A percentile compares a stretch with the other conserved stretches of the same genome.
phyloP scores from a whole-genome alignment of 1,139 yeast species.

The Saccharomyces hybrid region DNA sequence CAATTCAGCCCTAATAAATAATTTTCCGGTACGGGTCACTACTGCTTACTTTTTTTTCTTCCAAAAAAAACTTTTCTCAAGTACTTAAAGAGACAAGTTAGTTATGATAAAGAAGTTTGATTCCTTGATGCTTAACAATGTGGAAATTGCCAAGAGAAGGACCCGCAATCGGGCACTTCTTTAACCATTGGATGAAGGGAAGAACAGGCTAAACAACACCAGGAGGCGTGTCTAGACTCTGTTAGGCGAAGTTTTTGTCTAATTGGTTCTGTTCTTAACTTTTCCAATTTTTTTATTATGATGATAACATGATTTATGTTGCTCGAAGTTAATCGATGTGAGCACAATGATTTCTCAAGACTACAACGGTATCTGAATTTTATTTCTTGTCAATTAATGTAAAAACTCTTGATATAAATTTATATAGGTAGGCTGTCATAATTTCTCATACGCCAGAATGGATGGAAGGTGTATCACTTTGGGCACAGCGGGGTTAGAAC shows the following conservation, averaged over 20 bases:
- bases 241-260: background rate
- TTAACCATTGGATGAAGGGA: background rate
- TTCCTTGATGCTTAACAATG: too few relatives aligned
- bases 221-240: background rate
- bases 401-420: background rate
- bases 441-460: background rate
- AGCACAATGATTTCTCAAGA: conserved; percentile 80
- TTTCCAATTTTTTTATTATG: conserved; percentile 24
- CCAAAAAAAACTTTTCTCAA: background rate
- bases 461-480: too few relatives aligned
- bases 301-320: conserved; percentile 40
- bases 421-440: background rate
- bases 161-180: too few relatives aligned
- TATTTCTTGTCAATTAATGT: background rate
- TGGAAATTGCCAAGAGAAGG: too few relatives aligned
- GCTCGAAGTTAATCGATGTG: conserved; percentile 55
- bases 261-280: background rate
- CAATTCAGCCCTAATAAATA: background rate
- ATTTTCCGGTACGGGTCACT: background rate
- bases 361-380: conserved; percentile 99
- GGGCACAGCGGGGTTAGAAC: too few relatives aligned
- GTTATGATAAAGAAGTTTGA: too few relatives aligned
- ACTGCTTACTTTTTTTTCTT: background rate
- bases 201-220: background rate
- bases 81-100: background rate